Conservation (phyloP, 176 grass and related monocot genomes). For the Chrysopogon serrulatus region DNA sequence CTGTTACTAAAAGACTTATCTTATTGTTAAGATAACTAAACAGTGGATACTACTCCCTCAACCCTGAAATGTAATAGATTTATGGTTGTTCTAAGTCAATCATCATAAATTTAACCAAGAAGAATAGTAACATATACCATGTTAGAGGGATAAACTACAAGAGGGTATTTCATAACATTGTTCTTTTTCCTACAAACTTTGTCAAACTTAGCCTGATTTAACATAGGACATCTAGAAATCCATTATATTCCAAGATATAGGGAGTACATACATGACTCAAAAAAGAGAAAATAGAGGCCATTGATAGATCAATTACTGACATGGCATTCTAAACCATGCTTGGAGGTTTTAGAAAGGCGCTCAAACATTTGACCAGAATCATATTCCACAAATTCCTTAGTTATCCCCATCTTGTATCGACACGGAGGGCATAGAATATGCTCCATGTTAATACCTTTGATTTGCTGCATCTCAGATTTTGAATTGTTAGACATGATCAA, state of each 20-base stretch:
- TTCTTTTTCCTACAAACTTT: background rate
- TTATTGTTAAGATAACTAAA: background rate
- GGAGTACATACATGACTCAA: background rate
- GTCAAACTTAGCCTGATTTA: background rate
- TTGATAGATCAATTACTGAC: background rate
- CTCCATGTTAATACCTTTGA: constrained; percentile 49
- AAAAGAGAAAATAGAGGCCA: background rate
- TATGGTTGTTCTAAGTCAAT: background rate
- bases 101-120: background rate
- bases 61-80: background rate
- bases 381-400: constrained; percentile 33
- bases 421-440: constrained; percentile 60
- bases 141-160: background rate
- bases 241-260: background rate
- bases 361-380: constrained; percentile 28
- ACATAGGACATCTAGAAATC: background rate
- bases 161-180: background rate
- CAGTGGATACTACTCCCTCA: background rate
- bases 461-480: constrained; percentile 31
- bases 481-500: background rate
- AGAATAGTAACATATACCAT: background rate
- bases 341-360: background rate
- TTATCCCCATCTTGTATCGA: constrained; percentile 41
- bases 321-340: constrained; percentile 30
- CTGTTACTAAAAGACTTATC: background rate